Evolutionary conservation across 805 yeast genomes (phyloP).

Genomic region (Cyberlindnera nakhonratchasimensis): DNA sequence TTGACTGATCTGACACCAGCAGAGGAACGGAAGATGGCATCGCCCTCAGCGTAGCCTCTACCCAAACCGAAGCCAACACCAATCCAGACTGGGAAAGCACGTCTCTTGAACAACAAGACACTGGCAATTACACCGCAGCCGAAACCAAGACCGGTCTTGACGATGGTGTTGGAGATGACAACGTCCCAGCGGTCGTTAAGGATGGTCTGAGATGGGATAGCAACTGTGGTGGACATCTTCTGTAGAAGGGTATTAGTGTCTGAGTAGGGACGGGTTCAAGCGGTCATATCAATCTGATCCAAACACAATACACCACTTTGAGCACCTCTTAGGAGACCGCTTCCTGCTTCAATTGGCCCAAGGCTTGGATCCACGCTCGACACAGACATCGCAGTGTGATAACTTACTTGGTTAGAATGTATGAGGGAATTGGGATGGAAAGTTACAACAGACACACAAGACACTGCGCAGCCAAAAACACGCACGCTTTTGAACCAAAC

Average conservation of each 20-base stretch:
- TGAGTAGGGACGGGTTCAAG: too few species aligned
- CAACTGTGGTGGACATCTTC: constrained; percentile 22
- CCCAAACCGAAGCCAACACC: constrained; percentile 98
- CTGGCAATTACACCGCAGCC: constrained; percentile 96
- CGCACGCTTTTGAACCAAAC: too few species aligned
- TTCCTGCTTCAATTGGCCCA: too few species aligned
- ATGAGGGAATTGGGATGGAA: too few species aligned
- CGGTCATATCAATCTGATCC: too few species aligned
- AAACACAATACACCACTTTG: too few species aligned
- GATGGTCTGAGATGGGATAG: constrained; percentile 52
- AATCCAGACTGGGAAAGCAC: constrained; percentile 96
- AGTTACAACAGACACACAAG: too few species aligned
- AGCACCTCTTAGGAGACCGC: too few species aligned
- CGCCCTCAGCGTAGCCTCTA: constrained; percentile 97
- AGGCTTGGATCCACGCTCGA: too few species aligned
- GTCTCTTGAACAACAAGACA: constrained; percentile 83
- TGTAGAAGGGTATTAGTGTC: neutral
- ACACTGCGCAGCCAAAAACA: too few species aligned
- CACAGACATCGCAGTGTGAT: too few species aligned
- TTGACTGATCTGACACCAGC: constrained; percentile 75
- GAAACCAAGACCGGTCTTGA: constrained; percentile 93
- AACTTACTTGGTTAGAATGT: too few species aligned
- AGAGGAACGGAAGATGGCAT: constrained; percentile 85
- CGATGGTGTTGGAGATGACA: constrained; percentile 88
- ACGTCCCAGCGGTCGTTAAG: constrained; percentile 88